Evolutionary conservation across 345 rosid genomes (phyloP).

Genomic region (Raphanus raphanistrum): DNA sequence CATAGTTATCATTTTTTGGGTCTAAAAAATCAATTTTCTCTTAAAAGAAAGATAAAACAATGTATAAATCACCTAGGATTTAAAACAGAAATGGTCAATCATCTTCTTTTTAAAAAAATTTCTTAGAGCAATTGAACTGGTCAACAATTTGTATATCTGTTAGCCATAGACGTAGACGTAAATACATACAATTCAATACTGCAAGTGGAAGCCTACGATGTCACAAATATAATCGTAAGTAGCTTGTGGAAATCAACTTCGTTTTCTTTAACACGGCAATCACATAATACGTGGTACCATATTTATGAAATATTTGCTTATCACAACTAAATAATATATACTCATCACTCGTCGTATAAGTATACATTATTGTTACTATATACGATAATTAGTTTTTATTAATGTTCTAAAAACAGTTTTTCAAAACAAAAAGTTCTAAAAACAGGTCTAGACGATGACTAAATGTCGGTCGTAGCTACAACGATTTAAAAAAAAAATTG

Average conservation of each 20-base stretch:
- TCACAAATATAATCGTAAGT: slow-evolving; percentile 12
- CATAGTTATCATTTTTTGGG: too few relatives aligned
- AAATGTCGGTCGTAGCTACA: background rate
- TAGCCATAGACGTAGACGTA: background rate
- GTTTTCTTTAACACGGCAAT: background rate
- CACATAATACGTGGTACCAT: background rate
- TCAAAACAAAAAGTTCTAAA: too few relatives aligned
- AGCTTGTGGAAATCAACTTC: slow-evolving; percentile 31
- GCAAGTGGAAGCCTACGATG: slow-evolving; percentile 33
- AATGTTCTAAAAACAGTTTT: too few relatives aligned
- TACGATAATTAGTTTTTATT: background rate
- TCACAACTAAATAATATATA: background rate
- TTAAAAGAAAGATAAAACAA: too few relatives aligned
- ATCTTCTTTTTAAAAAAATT: too few relatives aligned
- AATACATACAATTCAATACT: slow-evolving; percentile 8
- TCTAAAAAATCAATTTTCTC: too few relatives aligned
- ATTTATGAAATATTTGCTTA: background rate
- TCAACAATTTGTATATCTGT: background rate
- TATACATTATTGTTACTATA: background rate
- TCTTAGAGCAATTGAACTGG: background rate
- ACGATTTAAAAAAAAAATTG: too few relatives aligned
- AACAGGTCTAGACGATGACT: too few relatives aligned
- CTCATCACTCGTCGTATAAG: background rate
- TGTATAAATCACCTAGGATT: too few relatives aligned
- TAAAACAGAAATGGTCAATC: slow-evolving; percentile 21